These are phyloP conservation scores for Colletotrichum cuscutae DNA, from an alignment of 2,329 filamentous ascomycete species.

Conservation along the genomic window DNA sequence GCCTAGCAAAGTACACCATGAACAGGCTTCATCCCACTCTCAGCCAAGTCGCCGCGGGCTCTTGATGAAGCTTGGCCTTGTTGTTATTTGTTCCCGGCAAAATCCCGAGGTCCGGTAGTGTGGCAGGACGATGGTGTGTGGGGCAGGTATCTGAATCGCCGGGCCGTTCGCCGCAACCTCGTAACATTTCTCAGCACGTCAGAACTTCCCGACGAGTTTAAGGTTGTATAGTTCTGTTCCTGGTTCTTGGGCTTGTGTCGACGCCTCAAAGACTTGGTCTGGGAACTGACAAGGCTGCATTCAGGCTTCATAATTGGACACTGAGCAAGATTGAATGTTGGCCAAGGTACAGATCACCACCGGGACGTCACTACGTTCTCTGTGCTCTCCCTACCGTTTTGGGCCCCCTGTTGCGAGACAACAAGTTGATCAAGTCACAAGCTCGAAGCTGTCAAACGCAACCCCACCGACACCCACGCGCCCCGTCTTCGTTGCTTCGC, in stretches of 20 bases:
- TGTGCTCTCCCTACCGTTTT: not conserved
- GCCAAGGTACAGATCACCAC: not conserved
- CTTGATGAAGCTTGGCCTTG: not conserved
- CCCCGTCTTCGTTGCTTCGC: conserved; percentile 26
- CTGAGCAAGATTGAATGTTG: not conserved
- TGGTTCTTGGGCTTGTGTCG: not conserved
- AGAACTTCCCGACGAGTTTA: conserved; percentile 25
- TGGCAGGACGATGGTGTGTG: not conserved
- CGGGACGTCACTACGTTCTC: not conserved
- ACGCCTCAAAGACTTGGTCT: not conserved
- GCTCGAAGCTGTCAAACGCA: not conserved
- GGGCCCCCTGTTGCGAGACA: not conserved
- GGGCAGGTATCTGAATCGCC: not conserved
- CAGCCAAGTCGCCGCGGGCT: not conserved
- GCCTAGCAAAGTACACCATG: not conserved
- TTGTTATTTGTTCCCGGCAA: conserved; percentile 13
- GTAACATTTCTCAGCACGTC: conserved; percentile 32
- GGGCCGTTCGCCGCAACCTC: conserved; percentile 14
- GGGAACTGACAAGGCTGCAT: not conserved
- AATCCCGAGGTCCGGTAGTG: conserved; percentile 9
- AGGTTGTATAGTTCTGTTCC: not conserved
- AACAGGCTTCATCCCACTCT: not conserved
- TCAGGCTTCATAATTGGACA: not conserved
- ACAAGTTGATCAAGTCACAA: not conserved
- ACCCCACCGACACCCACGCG: not conserved